Percentiles rank a stretch among this genome's conserved stretches.
These are phyloP conservation scores for Didymella pomorum DNA, from an alignment of 2,329 filamentous ascomycete species.

Conservation along the genomic window DNA sequence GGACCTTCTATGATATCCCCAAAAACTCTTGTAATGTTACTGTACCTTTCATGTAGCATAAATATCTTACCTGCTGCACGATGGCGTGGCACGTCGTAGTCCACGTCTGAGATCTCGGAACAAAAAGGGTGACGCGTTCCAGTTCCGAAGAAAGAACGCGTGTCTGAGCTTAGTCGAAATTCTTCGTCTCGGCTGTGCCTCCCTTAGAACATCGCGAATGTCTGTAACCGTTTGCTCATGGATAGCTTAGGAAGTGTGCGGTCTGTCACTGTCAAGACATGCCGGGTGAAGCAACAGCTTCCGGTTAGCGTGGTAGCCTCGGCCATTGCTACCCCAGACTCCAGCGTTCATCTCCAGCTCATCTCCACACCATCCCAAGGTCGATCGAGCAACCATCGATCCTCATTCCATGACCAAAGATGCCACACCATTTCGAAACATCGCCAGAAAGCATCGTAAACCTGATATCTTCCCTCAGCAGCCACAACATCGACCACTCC, in stretches of 20 bases:
- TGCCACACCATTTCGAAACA: constrained; percentile 8
- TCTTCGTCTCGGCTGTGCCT: background rate
- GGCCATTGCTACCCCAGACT: constrained; percentile 3
- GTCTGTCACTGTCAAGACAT: background rate
- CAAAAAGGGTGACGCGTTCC: background rate
- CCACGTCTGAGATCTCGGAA: background rate
- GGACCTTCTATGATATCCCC: constrained; percentile 17
- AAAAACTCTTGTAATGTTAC: constrained; percentile 15
- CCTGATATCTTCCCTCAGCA: constrained; percentile 1
- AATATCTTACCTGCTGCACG: background rate
- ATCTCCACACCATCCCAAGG: constrained; percentile 1
- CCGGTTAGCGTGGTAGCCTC: constrained; percentile 5
- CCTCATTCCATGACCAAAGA: background rate
- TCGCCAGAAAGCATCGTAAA: background rate
- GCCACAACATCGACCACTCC: constrained; percentile 19
- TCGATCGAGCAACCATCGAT: background rate
- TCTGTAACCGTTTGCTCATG: background rate
- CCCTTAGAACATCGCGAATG: background rate
- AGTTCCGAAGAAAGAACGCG: background rate
- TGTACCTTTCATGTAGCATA: constrained; percentile 17
- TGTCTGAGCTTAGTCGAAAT: no score
- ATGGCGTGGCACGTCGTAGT: background rate
- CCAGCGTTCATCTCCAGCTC: background rate
- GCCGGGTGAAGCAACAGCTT: background rate
- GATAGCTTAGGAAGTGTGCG: background rate